These are phyloP conservation scores for Tuber brumale DNA, from an alignment of 495 filamentous ascomycete genomes.

Conservation along the genomic window DNA sequence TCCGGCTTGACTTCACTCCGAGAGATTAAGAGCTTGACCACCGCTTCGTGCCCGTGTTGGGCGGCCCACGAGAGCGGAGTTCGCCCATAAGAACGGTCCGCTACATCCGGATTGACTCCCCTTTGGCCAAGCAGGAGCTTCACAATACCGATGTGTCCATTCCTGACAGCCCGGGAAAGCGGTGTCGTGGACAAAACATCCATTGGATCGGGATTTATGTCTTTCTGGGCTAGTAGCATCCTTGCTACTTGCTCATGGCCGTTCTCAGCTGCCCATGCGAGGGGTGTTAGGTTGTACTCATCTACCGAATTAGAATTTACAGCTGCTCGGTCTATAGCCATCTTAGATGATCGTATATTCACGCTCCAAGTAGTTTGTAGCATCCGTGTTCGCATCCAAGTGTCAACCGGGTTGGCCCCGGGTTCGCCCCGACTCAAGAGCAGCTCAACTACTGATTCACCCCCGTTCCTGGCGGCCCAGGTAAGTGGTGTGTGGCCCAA, in stretches of 20 bases:
- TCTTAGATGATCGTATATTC: not conserved
- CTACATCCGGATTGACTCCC: constrained; percentile 14
- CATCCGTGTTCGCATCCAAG: not conserved
- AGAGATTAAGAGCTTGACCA: constrained; percentile 5
- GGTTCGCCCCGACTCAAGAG: not conserved
- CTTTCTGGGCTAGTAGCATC: not conserved
- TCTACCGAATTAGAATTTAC: constrained; percentile 1
- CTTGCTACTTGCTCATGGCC: constrained; percentile 26
- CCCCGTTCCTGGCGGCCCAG: constrained; percentile 8
- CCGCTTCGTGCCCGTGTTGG: constrained; percentile 22
- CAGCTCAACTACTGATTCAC: not conserved
- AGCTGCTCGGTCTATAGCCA: not conserved
- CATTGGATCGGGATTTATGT: constrained; percentile 21
- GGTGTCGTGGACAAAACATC: constrained; percentile 21
- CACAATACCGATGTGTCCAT: constrained; percentile 20
- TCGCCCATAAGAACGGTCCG: constrained; percentile 25
- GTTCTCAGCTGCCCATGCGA: constrained; percentile 9
- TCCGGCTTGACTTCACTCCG: not conserved
- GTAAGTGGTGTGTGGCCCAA: constrained; percentile 7
- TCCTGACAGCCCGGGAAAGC: constrained; percentile 28
- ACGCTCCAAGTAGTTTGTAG: not conserved
- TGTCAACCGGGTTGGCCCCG: not conserved
- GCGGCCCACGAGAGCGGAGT: constrained; percentile 33
- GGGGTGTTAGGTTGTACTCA: not conserved
- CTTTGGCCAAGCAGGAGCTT: constrained; percentile 21